Evolutionary conservation across 768 basidiomycete species (phyloP), one percentile per base, ranked within the genome.

Genomic region (Xerocomus potaroensis): DNA sequence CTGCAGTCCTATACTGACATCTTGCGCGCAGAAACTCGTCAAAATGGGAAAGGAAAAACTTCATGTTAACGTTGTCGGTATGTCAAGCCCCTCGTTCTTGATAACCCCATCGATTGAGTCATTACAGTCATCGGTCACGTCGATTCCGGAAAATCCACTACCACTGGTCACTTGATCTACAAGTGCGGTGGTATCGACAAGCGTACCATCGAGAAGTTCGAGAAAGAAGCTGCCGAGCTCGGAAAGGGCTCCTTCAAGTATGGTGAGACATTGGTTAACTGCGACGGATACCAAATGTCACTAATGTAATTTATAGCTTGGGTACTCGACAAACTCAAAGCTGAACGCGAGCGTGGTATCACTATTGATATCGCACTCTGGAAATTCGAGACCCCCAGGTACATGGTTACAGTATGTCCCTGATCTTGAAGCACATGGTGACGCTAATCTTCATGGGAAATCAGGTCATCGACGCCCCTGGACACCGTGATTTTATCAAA

Each of bases 161-260:
- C 96, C 67, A 99, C 96, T 61, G 96, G 96, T 60, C 96, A 99
- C 79, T 81, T 99, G 79, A 98, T 98, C 85, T 98, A 97, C 91
- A 96, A 99, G 86, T 99, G 96, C 72, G 96, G 96, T 85, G 96
- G 96, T 89, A 99, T 99, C 79, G 96, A 99, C 73, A 99, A 98
- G 83, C 92, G 92, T 84, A 93, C 91, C 69, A 94, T 95, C 59
- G 92, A 94, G 76, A 96, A 97, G 80, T 98, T 97, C 80, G 96
- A 99, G 83, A 99, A 99, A 86, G 96, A 99, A 78, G 96, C 96
- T 63, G 91, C 92, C 77, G 96, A 99, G 72, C 90, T 99, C 69
- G 96, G 96, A 69, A 99, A 99, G 80, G 92, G 94, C 71, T 91
- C 91, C 69, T 96, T 91, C 82, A 91, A 92, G 73, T 94, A 94